These are phyloP conservation scores for Globisporangium irregulare DNA, from an alignment of 352 stramenopile species.

Conservation along the genomic window DNA sequence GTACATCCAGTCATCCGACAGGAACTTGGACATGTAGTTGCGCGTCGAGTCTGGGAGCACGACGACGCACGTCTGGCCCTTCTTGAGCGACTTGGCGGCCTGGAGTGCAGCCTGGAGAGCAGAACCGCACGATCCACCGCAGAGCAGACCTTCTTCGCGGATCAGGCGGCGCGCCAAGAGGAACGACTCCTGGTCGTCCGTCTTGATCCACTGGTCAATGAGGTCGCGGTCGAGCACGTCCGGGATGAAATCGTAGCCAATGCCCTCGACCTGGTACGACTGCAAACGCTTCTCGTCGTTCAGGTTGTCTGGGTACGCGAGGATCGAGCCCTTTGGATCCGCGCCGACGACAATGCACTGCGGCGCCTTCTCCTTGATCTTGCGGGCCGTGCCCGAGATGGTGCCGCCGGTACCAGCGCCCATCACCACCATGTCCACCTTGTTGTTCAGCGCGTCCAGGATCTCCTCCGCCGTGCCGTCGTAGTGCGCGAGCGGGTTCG, in stretches of 20 bases:
- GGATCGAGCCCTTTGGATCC: conserved; percentile 91
- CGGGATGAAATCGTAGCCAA: conserved; percentile 97
- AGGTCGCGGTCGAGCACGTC: conserved; percentile 90
- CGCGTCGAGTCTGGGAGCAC: conserved; percentile 93
- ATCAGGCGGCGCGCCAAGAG: conserved; percentile 94
- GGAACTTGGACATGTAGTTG: conserved; percentile 98
- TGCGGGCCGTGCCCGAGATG: conserved; percentile 91
- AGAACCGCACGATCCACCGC: conserved; percentile 90
- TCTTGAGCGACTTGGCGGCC: conserved; percentile 70
- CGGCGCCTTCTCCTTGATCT: conserved; percentile 91
- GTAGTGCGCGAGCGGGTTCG: conserved; percentile 95
- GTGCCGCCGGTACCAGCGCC: conserved; percentile 95
- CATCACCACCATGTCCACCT: conserved; percentile 94
- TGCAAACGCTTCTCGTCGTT: conserved; percentile 91
- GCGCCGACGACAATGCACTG: conserved; percentile 85
- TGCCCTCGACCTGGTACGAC: conserved; percentile 93
- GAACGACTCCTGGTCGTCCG: conserved; percentile 92
- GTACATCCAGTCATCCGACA: conserved; percentile 94
- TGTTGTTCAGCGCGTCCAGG: conserved; percentile 87
- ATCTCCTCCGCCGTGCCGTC: conserved; percentile 95
- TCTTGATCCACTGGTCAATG: conserved; percentile 95
- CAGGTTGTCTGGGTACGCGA: conserved; percentile 87
- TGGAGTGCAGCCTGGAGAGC: conserved; percentile 82
- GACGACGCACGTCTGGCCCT: conserved; percentile 92
- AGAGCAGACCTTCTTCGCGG: conserved; percentile 93